Percentiles rank a stretch among this genome's conserved stretches.
Conservation (phyloP, 2,329 filamentous ascomycete species). For the Cytospora mali region DNA sequence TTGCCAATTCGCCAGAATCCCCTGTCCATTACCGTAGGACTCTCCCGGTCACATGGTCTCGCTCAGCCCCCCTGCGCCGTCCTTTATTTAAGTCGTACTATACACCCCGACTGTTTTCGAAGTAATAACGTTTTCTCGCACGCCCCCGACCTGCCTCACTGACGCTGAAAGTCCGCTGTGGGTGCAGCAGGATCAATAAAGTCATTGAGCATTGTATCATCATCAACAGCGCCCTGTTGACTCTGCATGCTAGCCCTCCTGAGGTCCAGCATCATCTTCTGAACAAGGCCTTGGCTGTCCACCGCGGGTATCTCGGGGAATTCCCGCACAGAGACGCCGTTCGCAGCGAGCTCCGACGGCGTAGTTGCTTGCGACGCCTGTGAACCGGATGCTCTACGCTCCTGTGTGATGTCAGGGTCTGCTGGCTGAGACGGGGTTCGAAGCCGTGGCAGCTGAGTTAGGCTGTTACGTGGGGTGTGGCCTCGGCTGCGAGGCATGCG, state of each 20-base stretch:
- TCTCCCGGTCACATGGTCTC: neutral
- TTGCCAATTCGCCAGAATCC: neutral
- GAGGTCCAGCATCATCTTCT: constrained; percentile 56
- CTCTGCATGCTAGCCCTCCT: constrained; percentile 41
- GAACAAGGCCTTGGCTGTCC: constrained; percentile 53
- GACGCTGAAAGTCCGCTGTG: neutral
- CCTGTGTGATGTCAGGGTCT: constrained; percentile 14
- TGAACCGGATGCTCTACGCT: constrained; percentile 24
- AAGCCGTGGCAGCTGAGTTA: constrained; percentile 21
- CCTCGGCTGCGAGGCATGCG: constrained; percentile 17
- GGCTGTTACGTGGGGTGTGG: constrained; percentile 24
- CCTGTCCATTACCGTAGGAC: neutral
- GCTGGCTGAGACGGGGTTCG: constrained; percentile 21
- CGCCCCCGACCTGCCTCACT: neutral
- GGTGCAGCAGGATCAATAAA: neutral
- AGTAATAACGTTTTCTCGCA: neutral
- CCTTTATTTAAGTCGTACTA: neutral
- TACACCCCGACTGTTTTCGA: neutral
- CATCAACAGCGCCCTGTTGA: constrained; percentile 6
- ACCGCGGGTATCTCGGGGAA: constrained; percentile 45
- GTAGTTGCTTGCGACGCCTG: constrained; percentile 27
- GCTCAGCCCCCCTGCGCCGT: neutral
- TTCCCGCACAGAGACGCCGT: constrained; percentile 30
- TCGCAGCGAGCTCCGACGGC: constrained; percentile 25
- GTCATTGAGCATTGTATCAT: neutral